Percentiles rank a stretch among this genome's conserved stretches.
Conservation (phyloP, 2,329 filamentous ascomycete species). For the Alternaria metachromatica region DNA sequence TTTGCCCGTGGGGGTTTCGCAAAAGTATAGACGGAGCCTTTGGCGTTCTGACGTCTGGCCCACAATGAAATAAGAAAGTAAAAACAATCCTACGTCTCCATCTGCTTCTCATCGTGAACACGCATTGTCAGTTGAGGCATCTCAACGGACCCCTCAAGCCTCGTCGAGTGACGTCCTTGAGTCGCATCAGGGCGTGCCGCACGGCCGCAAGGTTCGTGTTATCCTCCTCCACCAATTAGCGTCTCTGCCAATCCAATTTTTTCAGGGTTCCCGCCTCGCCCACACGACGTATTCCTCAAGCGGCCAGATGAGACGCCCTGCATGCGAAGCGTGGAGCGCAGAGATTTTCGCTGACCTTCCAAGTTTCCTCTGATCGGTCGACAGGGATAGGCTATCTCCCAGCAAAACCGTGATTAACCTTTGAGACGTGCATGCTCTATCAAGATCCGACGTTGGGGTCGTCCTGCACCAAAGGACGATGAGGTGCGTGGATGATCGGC, state of each 20-base stretch:
- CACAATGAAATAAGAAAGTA: slow-evolving; percentile 20
- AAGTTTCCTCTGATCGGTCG: slow-evolving; percentile 3
- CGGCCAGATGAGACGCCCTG: background rate
- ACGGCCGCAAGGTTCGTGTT: slow-evolving; percentile 12
- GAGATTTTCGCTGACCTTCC: slow-evolving; percentile 12
- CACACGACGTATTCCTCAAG: background rate
- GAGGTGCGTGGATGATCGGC: background rate
- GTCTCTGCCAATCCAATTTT: background rate
- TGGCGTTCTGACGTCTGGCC: slow-evolving; percentile 23
- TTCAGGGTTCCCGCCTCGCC: slow-evolving; percentile 2
- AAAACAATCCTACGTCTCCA: background rate
- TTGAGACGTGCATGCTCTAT: background rate
- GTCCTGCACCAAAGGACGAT: background rate
- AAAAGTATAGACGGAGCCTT: slow-evolving; percentile 36
- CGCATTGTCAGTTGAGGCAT: background rate
- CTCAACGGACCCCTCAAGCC: background rate
- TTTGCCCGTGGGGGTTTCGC: slow-evolving; percentile 20
- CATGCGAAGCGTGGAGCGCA: slow-evolving; percentile 10
- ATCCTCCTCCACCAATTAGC: slow-evolving; percentile 19
- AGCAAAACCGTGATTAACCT: background rate
- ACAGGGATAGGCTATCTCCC: background rate
- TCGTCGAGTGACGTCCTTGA: slow-evolving; percentile 20
- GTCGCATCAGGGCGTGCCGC: slow-evolving; percentile 25
- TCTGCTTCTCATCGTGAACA: background rate
- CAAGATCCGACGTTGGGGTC: background rate